phyloP scores from a whole-genome alignment of 2,329 filamentous ascomycete species.

The Xylogone sp. region DNA sequence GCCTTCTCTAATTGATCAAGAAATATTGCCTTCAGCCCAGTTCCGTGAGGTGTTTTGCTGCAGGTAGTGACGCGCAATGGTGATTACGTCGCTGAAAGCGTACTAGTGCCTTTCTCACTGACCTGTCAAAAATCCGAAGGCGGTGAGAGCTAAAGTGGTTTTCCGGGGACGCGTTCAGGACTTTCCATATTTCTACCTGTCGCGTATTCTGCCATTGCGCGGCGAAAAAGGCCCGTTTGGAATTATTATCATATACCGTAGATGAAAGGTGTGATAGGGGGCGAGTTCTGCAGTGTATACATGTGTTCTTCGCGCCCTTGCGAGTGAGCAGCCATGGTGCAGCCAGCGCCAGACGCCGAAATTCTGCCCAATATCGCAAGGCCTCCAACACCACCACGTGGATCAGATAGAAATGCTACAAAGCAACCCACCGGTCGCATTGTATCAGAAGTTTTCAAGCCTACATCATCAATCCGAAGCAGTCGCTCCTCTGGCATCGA shows the following conservation, averaged over 20 bases:
- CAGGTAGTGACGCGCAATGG: no score
- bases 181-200: not conserved
- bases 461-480: slow-evolving; percentile 17
- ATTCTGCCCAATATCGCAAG: slow-evolving; percentile 50
- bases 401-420: slow-evolving; percentile 30
- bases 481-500: slow-evolving; percentile 12
- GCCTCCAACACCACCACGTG: slow-evolving; percentile 63
- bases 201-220: slow-evolving; percentile 1
- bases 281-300: slow-evolving; percentile 8
- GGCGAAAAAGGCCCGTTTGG: not conserved
- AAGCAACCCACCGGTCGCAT: slow-evolving; percentile 23
- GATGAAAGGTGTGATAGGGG: slow-evolving; percentile 11
- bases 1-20: no score
- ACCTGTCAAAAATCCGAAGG: not conserved
- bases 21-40: no score
- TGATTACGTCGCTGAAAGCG: no score
- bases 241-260: not conserved
- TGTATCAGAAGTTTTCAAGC: slow-evolving; percentile 27
- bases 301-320: slow-evolving; percentile 2
- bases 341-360: slow-evolving; percentile 15
- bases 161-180: not conserved
- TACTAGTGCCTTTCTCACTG: no score
- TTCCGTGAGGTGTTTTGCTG: no score
- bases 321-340: slow-evolving; percentile 28
- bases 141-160: not conserved